Evolutionary conservation across 2,329 filamentous ascomycete genomes (phyloP).

Genomic region (Talaromyces sp.): DNA sequence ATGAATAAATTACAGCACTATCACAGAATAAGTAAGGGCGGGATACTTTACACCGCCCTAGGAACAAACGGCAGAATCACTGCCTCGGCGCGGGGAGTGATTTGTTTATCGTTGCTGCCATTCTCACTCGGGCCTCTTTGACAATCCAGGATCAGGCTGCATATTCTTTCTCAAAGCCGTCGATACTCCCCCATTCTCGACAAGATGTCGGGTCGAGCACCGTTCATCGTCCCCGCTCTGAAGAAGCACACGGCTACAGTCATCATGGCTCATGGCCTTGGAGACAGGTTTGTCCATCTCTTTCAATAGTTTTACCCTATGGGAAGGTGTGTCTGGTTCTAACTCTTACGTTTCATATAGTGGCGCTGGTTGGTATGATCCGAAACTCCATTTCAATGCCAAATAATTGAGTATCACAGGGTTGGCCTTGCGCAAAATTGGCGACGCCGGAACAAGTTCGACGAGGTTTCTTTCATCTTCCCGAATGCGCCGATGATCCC

Average conservation of each 20-base stretch:
- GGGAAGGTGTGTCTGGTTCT: neutral
- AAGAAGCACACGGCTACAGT: constrained; percentile 87
- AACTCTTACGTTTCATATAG: constrained; percentile 24
- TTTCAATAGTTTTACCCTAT: neutral
- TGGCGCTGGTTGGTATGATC: constrained; percentile 43
- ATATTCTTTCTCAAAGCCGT: neutral
- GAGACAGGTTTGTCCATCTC: constrained; percentile 63
- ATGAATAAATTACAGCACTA: neutral
- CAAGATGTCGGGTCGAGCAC: constrained; percentile 44
- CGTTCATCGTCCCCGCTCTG: constrained; percentile 70
- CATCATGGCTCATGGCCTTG: constrained; percentile 89
- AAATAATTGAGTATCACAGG: constrained; percentile 33
- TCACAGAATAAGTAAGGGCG: neutral
- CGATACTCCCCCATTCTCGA: neutral
- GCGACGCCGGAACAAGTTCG: constrained; percentile 71
- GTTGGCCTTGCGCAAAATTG: constrained; percentile 80
- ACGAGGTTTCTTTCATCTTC: constrained; percentile 90
- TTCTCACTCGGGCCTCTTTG: neutral
- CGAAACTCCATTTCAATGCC: neutral
- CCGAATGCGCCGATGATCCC: constrained; percentile 84
- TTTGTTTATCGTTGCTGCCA: neutral
- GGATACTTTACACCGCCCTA: neutral
- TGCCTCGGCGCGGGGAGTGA: neutral
- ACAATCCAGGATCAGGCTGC: neutral
- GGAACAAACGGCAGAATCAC: neutral